Percentiles rank a stretch among this genome's conserved stretches.
These are phyloP conservation scores for Baudoinia panamericana DNA, from an alignment of 495 filamentous ascomycete species.

Conservation along the genomic window DNA sequence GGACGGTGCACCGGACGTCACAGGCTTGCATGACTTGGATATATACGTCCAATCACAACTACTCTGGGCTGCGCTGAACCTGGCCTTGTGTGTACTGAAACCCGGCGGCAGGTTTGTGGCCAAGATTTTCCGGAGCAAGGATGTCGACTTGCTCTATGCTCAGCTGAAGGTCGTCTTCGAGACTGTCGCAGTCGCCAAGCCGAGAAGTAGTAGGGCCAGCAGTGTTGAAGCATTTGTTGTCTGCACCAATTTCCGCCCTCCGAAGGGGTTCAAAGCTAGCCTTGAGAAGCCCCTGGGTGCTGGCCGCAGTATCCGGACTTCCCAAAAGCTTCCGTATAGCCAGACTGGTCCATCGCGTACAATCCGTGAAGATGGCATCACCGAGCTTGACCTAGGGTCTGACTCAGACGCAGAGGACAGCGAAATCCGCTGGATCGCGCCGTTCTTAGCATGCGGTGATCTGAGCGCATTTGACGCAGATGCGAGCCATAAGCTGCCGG, in stretches of 20 bases:
- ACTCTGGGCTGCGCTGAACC: constrained; percentile 82
- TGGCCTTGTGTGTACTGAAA: constrained; percentile 78
- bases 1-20: constrained; percentile 93
- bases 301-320: too few relatives aligned
- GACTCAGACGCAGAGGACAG: constrained; percentile 21
- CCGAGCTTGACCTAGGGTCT: constrained; percentile 42
- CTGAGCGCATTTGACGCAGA: constrained; percentile 90
- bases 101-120: constrained; percentile 93
- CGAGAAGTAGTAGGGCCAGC: constrained; percentile 80
- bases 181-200: constrained; percentile 79
- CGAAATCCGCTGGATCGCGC: constrained; percentile 66
- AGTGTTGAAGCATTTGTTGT: constrained; percentile 95
- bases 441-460: constrained; percentile 92
- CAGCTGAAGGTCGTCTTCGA: constrained; percentile 86
- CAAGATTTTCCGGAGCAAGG: constrained; percentile 90
- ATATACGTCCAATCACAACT: constrained; percentile 96
- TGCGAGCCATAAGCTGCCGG: constrained; percentile 77
- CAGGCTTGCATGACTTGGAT: constrained; percentile 89
- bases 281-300: constrained; percentile 53
- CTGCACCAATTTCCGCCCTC: constrained; percentile 68
- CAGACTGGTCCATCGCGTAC: constrained; percentile 25
- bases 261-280: constrained; percentile 44
- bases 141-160: constrained; percentile 83
- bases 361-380: constrained; percentile 40
- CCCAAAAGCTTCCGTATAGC: constrained; percentile 31